A percentile compares a stretch with the other conserved stretches of the same genome.
Evolutionary conservation across 1,139 yeast species (phyloP).

Genomic region (Lodderomyces metapsilosis): DNA sequence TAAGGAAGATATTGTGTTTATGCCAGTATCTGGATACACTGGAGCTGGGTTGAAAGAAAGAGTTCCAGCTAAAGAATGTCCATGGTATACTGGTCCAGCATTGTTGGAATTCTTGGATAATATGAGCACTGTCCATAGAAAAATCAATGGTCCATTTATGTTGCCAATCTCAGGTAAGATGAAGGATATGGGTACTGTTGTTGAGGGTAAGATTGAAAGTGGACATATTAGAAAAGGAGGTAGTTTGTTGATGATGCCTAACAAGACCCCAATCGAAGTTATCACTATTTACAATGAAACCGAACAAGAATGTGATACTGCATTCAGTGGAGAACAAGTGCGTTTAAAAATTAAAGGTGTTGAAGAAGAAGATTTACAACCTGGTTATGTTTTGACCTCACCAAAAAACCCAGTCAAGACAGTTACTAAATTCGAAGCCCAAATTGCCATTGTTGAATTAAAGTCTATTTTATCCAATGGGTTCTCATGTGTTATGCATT

Average conservation of each 20-base stretch:
- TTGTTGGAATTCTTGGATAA: slow-evolving; percentile 84
- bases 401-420: slow-evolving; percentile 86
- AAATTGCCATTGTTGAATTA: slow-evolving; percentile 93
- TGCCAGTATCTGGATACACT: slow-evolving; percentile 98
- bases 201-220: slow-evolving; percentile 97
- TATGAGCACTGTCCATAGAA: slow-evolving; percentile 81
- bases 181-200: slow-evolving; percentile 95
- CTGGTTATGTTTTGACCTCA: slow-evolving; percentile 90
- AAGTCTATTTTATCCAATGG: slow-evolving; percentile 93
- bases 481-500: slow-evolving; percentile 96
- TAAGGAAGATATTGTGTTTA: slow-evolving; percentile 79
- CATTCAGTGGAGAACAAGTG: slow-evolving; percentile 96
- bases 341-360: slow-evolving; percentile 90
- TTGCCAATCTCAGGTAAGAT: slow-evolving; percentile 91
- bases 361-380: slow-evolving; percentile 92
- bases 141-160: slow-evolving; percentile 93
- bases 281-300: slow-evolving; percentile 88
- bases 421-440: slow-evolving; percentile 90
- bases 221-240: slow-evolving; percentile 87
- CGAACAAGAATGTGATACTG: slow-evolving; percentile 89
- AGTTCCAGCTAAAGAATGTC: slow-evolving; percentile 66
- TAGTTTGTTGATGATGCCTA: slow-evolving; percentile 86
- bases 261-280: slow-evolving; percentile 78
- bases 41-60: slow-evolving; percentile 96
- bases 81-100: slow-evolving; percentile 95